Base-by-base conservation (phyloP, 2,329 filamentous ascomycete genomes). In the Exophiala bonariae region DNA sequence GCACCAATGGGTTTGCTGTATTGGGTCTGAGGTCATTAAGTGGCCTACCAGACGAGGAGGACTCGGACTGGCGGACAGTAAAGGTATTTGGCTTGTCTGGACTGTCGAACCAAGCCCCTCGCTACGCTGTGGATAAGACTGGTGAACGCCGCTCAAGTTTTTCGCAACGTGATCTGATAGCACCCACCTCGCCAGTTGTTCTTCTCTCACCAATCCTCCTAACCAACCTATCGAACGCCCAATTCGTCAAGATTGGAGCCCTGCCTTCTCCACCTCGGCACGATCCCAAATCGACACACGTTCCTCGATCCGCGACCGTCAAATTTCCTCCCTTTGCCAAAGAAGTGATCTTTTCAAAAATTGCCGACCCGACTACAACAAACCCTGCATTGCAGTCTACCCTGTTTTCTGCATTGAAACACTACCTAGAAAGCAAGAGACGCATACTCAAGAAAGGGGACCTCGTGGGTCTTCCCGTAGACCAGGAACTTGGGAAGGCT, bases 191-290 rank as follows among this genome's bases (percentile, higher is more conserved):
- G 1, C 86, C 89, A 59, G 71, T 66, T 0, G 75, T 88, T 4
- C 93, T 93, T 61, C 77, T 91, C 19, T 95, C 93, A 2, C 93
- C 93, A 0, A 77, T 97, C 18, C 75, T 97, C 34, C 77, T 97
- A 3, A 85, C 89, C 35, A 99, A 99, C 61, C 73, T 99, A 22
- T 85, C 88, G 3, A 82, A 82, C 44, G 83, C 90, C 0, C 79
- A 85, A 11, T 90, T 92, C 62, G 74, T 96, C 44, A 86, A 87
- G 33, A 78, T 97, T 41, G 85, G 89, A 1, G 81, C 87, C 1
- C 73, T 75, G 47, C 61, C 54, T 32, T 65, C 65, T 11, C 46
- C 49, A 44, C 50, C 60, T 14, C 41, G 46, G 36, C 53, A 44
- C 34, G 59, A 43, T 26, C 55, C 20, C 35, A 49, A 47, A 34